A percentile compares a stretch with the other conserved stretches of the same genome.
Evolutionary conservation across 352 stramenopile genomes (phyloP).

Genomic region (Phytophthora fragariaefolia): DNA sequence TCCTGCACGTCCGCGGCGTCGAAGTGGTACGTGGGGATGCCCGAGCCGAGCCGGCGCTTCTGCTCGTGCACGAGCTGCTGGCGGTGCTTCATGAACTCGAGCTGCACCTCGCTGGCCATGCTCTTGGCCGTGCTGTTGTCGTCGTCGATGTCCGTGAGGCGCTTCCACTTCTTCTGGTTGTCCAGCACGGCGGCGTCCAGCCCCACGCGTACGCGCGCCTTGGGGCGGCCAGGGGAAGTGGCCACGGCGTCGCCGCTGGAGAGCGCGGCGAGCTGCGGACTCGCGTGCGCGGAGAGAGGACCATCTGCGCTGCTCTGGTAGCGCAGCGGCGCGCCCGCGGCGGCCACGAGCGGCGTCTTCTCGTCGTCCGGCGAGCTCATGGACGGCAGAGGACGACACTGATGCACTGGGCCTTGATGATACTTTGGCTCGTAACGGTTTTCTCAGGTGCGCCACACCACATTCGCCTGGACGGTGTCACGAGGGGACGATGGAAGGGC

Average conservation of each 20-base stretch:
- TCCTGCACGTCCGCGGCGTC: slow-evolving; percentile 21
- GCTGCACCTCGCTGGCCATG: slow-evolving; percentile 83
- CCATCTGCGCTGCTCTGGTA: slow-evolving; percentile 14
- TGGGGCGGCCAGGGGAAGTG: slow-evolving; percentile 28
- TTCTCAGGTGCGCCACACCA: neutral
- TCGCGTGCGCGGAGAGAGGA: neutral
- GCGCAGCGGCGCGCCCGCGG: neutral
- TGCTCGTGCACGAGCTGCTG: slow-evolving; percentile 52
- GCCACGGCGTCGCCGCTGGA: slow-evolving; percentile 9
- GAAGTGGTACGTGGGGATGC: slow-evolving; percentile 51
- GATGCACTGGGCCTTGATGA: neutral
- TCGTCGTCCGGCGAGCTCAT: slow-evolving; percentile 44
- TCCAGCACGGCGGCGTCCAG: slow-evolving; percentile 73
- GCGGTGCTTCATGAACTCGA: slow-evolving; percentile 71
- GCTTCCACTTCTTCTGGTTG: slow-evolving; percentile 88
- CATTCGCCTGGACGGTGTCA: neutral
- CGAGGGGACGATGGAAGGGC: slow-evolving; percentile 27
- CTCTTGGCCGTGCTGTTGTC: slow-evolving; percentile 85
- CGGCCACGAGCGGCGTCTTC: slow-evolving; percentile 47
- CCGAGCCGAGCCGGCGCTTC: slow-evolving; percentile 42
- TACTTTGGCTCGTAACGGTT: neutral
- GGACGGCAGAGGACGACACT: neutral
- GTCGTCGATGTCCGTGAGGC: slow-evolving; percentile 73
- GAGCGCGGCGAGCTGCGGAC: neutral
- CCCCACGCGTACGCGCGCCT: slow-evolving; percentile 55